These are phyloP conservation scores for Rhizoclosmatium globosum DNA, from an alignment of 192 early-diverging fungal genomes.

Conservation along the genomic window DNA sequence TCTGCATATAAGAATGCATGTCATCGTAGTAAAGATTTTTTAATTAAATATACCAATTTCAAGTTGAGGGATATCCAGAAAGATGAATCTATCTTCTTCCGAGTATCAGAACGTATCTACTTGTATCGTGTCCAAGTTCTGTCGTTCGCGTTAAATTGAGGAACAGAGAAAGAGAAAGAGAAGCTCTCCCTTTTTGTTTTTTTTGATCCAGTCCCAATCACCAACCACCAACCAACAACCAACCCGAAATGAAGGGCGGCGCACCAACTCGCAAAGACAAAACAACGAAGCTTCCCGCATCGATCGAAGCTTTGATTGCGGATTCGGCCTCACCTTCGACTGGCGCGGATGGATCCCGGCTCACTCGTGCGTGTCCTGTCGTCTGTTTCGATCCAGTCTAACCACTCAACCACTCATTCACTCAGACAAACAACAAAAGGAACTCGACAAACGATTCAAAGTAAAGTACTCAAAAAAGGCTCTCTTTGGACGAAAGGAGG, in stretches of 20 bases:
- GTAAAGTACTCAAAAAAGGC: conserved; percentile 23
- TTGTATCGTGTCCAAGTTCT: too few relatives aligned
- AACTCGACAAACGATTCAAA: conserved; percentile 37
- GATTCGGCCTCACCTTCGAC: background rate
- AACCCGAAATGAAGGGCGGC: background rate
- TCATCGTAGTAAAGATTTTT: too few relatives aligned
- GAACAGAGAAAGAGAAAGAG: too few relatives aligned
- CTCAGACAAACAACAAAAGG: conserved; percentile 27
- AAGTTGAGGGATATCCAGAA: too few relatives aligned
- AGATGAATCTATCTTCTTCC: too few relatives aligned
- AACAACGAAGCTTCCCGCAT: conserved; percentile 7
- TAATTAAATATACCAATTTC: too few relatives aligned
- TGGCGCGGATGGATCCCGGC: background rate
- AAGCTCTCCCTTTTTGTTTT: conserved; percentile 4
- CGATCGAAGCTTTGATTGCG: background rate
- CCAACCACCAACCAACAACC: background rate
- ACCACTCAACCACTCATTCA: background rate
- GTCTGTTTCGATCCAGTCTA: background rate
- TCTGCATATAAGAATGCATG: too few relatives aligned
- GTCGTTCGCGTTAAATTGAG: too few relatives aligned
- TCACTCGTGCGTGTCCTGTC: background rate
- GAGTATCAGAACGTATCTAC: too few relatives aligned
- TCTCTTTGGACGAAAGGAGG: conserved; percentile 31
- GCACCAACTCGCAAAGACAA: background rate
- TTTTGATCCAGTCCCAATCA: too few relatives aligned